Percentiles rank a stretch among this genome's conserved stretches.
phyloP scores from a whole-genome alignment of 331 rosid species.

The Acacia concinna region DNA sequence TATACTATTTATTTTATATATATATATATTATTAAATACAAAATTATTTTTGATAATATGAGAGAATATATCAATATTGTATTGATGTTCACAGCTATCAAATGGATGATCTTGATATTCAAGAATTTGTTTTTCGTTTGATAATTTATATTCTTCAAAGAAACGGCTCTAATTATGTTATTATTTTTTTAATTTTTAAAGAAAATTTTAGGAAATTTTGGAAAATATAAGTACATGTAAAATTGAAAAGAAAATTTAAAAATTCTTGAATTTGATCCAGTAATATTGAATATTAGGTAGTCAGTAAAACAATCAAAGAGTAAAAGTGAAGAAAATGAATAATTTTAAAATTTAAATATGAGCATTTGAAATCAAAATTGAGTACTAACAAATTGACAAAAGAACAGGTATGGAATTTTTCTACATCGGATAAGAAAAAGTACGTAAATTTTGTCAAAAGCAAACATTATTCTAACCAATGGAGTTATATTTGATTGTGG shows the following conservation, averaged over 20 bases:
- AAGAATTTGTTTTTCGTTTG: too few relatives aligned
- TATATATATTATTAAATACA: not conserved
- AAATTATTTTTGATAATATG: too few relatives aligned
- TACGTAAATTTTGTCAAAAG: not conserved
- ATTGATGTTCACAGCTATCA: not conserved
- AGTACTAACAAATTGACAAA: not conserved
- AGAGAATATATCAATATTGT: too few relatives aligned
- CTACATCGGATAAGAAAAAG: too few relatives aligned
- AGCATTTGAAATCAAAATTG: not conserved
- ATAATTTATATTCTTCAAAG: not conserved
- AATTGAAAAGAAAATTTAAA: too few relatives aligned
- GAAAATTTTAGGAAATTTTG: not conserved
- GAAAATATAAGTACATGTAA: not conserved
- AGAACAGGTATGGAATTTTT: too few relatives aligned
- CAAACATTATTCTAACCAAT: not conserved
- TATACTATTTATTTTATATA: too few relatives aligned
- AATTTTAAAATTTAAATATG: not conserved
- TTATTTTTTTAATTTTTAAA: too few relatives aligned
- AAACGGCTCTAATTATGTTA: too few relatives aligned
- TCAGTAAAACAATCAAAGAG: too few relatives aligned
- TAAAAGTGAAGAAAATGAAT: not conserved
- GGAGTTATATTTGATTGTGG: too few relatives aligned
- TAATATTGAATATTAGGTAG: too few relatives aligned
- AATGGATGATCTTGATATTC: not conserved
- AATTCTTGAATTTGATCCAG: not conserved